Evolutionary conservation across 1,284 basidiomycete genomes (phyloP), one percentile per base, ranked within the genome.

Genomic region (Leccinum griseonigrum): DNA sequence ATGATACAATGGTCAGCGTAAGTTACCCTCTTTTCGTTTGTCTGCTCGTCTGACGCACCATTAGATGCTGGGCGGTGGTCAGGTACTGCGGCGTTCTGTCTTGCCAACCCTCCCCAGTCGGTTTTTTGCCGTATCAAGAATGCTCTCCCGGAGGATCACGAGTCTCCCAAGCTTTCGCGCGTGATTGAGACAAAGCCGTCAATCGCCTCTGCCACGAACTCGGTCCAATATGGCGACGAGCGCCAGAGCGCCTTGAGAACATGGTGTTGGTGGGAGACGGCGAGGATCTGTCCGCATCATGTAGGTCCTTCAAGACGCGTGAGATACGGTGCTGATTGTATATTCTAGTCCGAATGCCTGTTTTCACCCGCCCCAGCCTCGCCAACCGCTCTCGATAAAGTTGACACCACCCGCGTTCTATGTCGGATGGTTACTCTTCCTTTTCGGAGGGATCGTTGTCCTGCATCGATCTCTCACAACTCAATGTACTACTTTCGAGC

Each of bases 1-100:
- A 91, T 65, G 90, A 92, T 64, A 92, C 90, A 0, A 90, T 92
- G 89, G 86, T 92, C 59, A 85, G 83, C 54, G 90, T 90, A 73
- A 69, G 87, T 11, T 13, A 36, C 77, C 4, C 4, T n/a, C 10
- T 10, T 38, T 52, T 9, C 14, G 26, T 50, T 53, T 9, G 7
- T 91, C 90, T 0, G 77, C 90, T 60, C 38, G 14, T 34, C 57
- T 67, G 16, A 68, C 38, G n/a, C 36, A 51, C 22, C 34, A 57
- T 1, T 64, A 91, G 88, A 91, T 92, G 89, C 76, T 92, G 38
- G 90, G 87, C 54, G 89, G 88, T 60, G 88, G 86, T 3, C 86
- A 85, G 60, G 84, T 90, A 63, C 85, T 87, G 38, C 83, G 90
- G 38, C 77, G 80, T 6, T 90, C 90, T 28, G 68, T 78, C 70